phyloP scores from a whole-genome alignment of 164 flowering plant species.

The Annona squamosa region DNA sequence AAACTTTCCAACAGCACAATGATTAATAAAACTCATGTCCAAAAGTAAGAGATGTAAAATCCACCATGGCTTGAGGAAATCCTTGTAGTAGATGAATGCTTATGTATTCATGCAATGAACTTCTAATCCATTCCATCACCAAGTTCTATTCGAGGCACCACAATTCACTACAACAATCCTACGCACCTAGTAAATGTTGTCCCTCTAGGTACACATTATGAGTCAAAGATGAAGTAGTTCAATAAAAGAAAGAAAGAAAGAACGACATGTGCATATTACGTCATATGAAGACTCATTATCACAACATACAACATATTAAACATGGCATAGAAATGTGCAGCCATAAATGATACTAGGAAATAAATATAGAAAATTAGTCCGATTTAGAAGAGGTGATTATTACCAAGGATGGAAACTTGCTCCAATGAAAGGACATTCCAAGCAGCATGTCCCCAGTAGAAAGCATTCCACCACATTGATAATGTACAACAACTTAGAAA shows the following conservation, averaged over 20 bases:
- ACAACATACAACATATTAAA: neutral
- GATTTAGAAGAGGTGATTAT: neutral
- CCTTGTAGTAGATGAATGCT: neutral
- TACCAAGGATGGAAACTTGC: constrained; percentile 4
- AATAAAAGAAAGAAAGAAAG: neutral
- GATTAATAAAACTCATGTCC: neutral
- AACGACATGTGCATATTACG: neutral
- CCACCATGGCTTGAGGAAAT: neutral
- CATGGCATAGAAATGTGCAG: neutral
- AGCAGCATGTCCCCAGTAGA: constrained; percentile 19
- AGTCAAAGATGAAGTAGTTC: neutral
- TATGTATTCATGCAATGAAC: neutral
- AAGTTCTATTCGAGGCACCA: neutral
- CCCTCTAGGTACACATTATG: neutral
- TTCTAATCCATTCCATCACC: neutral
- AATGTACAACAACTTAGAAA: constrained; percentile 8
- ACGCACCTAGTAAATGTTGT: neutral
- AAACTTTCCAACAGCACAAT: neutral
- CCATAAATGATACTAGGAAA: neutral
- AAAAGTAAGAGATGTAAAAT: no score
- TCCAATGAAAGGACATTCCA: constrained; percentile 11
- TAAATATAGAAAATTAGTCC: neutral
- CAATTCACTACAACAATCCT: neutral
- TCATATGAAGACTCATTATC: neutral
- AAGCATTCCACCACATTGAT: constrained; percentile 13